Base-by-base conservation (phyloP, 2,329 filamentous ascomycete genomes). In the Stagonosporopsis cucurbitacearum region DNA sequence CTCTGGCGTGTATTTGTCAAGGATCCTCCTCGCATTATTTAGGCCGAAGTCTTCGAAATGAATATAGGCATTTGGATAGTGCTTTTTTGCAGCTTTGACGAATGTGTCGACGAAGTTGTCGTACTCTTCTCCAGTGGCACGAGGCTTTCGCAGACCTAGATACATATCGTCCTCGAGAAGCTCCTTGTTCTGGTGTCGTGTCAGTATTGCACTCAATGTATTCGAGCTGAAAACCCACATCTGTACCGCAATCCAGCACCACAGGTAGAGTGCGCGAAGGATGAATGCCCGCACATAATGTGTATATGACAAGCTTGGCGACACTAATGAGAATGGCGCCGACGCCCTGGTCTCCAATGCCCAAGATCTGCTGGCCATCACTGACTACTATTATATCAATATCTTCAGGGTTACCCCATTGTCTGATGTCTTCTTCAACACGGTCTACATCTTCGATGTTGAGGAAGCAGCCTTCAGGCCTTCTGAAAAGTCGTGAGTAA, bases 1-100 rank as follows among this genome's bases (percentile, higher is more conserved):
- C 45, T 89, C 70, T 0, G 87, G 82, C 1, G 88, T 84, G 66
- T 95, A 96, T 32, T 81, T 84, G 57, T 96, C 90, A 0, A 96
- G 80, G 2, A 96, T 84, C 3, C 90, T 84, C 26, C 89, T 82
- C 0, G 91, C 90, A 67, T 96, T 96, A 1, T 75, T 75, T 0
- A 96, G 77, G 0, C 91, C 92, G 77, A 96, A 96, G 69, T 96
- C 92, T 67, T 96, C 91, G 69, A 96, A 96, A 68, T 96, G 92
- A 19, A 96, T 88, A 65, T 93, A 94, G 0, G 92, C 91, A 41
- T 83, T 86, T 0, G 92, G 92, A 58, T 88, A 96, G 1, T 86
- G 80, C 64, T 88, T 86, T 40, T 86, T 80, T 0, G 88, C 88
- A 0, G 86, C 81, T 47, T 81, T 78, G 8, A 96, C 84, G 67